Conservation (phyloP, 139 green algal genomes). For the Penium margaritaceum region DNA sequence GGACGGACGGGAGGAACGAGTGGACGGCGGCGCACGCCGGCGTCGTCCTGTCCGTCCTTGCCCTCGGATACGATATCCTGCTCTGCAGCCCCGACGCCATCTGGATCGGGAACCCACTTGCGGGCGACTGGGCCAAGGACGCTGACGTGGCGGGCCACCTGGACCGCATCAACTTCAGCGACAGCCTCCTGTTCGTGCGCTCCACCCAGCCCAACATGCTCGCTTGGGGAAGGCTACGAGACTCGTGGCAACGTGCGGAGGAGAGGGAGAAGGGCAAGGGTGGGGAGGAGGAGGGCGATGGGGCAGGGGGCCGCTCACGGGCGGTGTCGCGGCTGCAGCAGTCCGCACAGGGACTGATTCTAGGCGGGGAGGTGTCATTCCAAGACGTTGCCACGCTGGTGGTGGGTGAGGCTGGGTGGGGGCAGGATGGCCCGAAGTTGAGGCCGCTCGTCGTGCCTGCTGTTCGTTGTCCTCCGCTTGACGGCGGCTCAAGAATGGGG, state of each 20-base stretch:
- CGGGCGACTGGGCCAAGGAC: neutral
- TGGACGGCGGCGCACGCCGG: slow-evolving; percentile 5
- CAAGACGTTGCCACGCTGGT: neutral
- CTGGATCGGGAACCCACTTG: slow-evolving; percentile 13
- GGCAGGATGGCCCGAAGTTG: too few species aligned
- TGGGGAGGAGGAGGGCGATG: neutral
- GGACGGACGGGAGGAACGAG: neutral
- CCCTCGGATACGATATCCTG: slow-evolving; percentile 17
- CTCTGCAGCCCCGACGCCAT: slow-evolving; percentile 11
- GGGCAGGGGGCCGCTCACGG: neutral
- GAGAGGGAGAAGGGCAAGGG: neutral
- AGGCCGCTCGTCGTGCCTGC: too few species aligned
- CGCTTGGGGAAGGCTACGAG: neutral
- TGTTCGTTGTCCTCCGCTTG: too few species aligned
- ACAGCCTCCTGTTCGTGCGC: slow-evolving; percentile 11
- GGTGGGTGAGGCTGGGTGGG: neutral
- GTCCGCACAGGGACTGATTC: neutral
- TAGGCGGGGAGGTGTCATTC: neutral
- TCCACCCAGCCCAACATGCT: neutral
- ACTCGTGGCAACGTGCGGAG: neutral
- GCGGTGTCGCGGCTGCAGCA: neutral
- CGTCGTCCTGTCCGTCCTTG: slow-evolving; percentile 6
- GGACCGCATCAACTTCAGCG: slow-evolving; percentile 8
- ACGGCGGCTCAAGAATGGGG: too few species aligned
- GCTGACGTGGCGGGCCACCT: neutral